Conservation (phyloP, 495 filamentous ascomycete species). For the Poronia punctata region DNA sequence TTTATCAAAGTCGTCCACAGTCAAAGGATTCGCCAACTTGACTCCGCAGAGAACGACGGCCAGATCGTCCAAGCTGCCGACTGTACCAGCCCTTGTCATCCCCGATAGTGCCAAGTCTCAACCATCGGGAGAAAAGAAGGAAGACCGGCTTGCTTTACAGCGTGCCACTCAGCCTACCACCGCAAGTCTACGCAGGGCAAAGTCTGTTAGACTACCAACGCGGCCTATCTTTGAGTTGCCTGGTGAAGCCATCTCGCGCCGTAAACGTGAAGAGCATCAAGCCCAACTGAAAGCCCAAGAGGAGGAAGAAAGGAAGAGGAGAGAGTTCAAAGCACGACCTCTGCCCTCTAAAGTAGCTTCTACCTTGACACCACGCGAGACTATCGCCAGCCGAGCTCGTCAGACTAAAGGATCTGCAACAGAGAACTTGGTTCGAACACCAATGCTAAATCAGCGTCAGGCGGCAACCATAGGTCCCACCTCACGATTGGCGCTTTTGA, state of each 20-base stretch:
- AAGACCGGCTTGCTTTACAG: constrained; percentile 37
- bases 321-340: constrained; percentile 60
- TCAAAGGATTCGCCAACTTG: constrained; percentile 34
- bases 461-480: neutral
- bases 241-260: constrained; percentile 64
- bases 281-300: constrained; percentile 54
- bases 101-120: constrained; percentile 65
- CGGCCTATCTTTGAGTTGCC: constrained; percentile 62
- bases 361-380: constrained; percentile 40
- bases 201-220: constrained; percentile 56
- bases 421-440: constrained; percentile 17
- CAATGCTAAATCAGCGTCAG: constrained; percentile 14
- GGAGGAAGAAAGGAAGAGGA: constrained; percentile 49
- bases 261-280: constrained; percentile 59
- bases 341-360: constrained; percentile 39
- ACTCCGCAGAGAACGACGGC: constrained; percentile 37
- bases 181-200: constrained; percentile 27
- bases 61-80: constrained; percentile 56
- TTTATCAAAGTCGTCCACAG: constrained; percentile 16
- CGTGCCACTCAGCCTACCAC: constrained; percentile 31
- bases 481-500: constrained; percentile 17
- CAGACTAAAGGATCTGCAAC: constrained; percentile 33
- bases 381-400: constrained; percentile 51
- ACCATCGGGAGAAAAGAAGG: constrained; percentile 48
- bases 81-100: constrained; percentile 60